Base-by-base conservation (phyloP, 2,329 filamentous ascomycete genomes). In the Aspergillus carbonarius region DNA sequence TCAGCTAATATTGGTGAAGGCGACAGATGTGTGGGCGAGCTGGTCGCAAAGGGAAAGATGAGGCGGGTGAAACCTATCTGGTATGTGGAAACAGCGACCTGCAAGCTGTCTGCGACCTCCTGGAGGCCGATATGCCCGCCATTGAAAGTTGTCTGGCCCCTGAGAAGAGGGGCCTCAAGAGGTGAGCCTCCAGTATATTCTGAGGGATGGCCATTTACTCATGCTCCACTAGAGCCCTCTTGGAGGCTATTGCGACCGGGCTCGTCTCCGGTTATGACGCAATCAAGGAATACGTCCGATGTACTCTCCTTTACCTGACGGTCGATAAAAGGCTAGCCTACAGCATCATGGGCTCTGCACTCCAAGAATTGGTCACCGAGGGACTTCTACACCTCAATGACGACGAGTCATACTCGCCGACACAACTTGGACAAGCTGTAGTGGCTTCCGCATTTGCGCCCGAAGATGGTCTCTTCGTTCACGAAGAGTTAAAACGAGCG, bases 1-100 rank as follows among this genome's bases (percentile, higher is more conserved):
- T 9, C 15, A 25, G 35, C 71, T 79, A 62, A 72, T 55, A 27
- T 37, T 15, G 10, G 30, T 47, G 15, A 56, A 82, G 81, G 44
- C 85, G 89, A 50, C 90, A 93, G 74, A 93, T 92, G 90, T 84
- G 89, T 68, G 90, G 90, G 2, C 83, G 90, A 60, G 90, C 90
- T 18, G 90, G 90, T 6, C 83, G 90, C 55, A 92, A 92, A 73
- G 90, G 90, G 50, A 92, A 91, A 68, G 88, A 91, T 56, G 88
- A 90, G 52, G 78, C 90, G 48, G 90, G 90, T 2, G 90, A 92
- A 75, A 92, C 88, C 1, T 92, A 89, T 70, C 77, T 92, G 1
- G 92, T 89, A 69, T 92, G 89, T 68, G 83, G 86, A 30, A 83
- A 86, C 66, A 74, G 79, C 9, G 90, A 92, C 64, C 73, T 92